A percentile compares a stretch with the other conserved stretches of the same genome.
phyloP scores from a whole-genome alignment of 768 basidiomycete species.

The Russula ochroleuca region DNA sequence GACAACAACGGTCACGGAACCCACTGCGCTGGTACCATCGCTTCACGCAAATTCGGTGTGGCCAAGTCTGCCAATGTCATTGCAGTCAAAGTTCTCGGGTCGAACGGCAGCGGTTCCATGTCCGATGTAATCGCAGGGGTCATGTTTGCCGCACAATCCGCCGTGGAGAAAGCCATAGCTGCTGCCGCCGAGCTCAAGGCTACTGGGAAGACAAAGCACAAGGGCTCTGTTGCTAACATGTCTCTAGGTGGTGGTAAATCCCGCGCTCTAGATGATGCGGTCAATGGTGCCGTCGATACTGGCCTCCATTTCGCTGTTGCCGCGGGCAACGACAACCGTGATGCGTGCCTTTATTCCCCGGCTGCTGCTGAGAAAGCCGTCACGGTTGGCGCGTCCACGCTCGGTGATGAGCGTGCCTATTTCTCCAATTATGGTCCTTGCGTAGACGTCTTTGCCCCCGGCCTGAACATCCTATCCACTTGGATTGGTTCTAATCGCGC shows the following conservation, averaged over 20 bases:
- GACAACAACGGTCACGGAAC: constrained; percentile 96
- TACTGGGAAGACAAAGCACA: constrained; percentile 79
- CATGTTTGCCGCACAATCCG: constrained; percentile 60
- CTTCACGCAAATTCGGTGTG: constrained; percentile 89
- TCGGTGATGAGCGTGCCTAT: constrained; percentile 77
- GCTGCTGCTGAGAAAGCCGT: constrained; percentile 85
- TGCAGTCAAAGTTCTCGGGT: constrained; percentile 92
- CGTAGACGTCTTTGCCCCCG: constrained; percentile 90
- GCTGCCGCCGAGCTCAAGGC: constrained; percentile 61
- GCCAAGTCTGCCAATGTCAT: constrained; percentile 88
- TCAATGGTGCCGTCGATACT: constrained; percentile 74
- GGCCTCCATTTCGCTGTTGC: constrained; percentile 98
- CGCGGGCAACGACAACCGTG: constrained; percentile 82
- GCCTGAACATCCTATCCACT: constrained; percentile 84
- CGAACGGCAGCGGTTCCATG: constrained; percentile 93
- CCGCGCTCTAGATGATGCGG: constrained; percentile 72
- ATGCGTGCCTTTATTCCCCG: constrained; percentile 92
- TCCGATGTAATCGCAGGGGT: constrained; percentile 90
- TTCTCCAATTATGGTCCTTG: constrained; percentile 91
- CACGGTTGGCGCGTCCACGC: constrained; percentile 89
- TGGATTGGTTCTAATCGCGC: constrained; percentile 59
- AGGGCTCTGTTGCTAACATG: constrained; percentile 97
- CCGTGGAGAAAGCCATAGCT: constrained; percentile 50
- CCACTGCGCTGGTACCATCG: constrained; percentile 95
- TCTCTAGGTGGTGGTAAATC: constrained; percentile 95